These are phyloP conservation scores for Curvularia sp. DNA, from an alignment of 2,329 filamentous ascomycete species.

Conservation along the genomic window DNA sequence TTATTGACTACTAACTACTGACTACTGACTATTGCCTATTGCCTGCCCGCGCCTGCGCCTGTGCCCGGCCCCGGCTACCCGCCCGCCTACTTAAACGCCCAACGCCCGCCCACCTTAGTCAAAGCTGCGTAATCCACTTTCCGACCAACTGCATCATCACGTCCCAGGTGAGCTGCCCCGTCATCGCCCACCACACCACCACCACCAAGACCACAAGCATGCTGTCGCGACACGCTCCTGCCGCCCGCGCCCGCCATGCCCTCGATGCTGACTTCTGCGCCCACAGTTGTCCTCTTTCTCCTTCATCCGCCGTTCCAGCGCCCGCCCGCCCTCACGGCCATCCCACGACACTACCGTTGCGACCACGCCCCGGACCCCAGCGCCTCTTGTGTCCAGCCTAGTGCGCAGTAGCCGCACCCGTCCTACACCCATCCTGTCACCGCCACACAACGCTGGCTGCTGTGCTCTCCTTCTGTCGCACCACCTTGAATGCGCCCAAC, in stretches of 20 bases:
- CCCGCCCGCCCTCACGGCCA: constrained; percentile 21
- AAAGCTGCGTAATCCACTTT: constrained; percentile 32
- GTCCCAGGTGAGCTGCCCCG: constrained; percentile 31
- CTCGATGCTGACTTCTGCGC: constrained; percentile 23
- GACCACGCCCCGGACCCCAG: neutral
- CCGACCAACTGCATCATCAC: constrained; percentile 28
- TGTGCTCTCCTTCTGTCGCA: constrained; percentile 5
- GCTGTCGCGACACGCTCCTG: constrained; percentile 20
- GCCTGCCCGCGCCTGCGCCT: neutral
- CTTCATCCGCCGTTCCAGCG: constrained; percentile 11
- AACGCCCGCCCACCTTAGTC: constrained; percentile 28
- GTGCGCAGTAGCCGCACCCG: neutral
- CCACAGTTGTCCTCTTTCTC: constrained; percentile 7
- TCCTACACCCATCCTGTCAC: neutral
- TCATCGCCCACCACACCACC: constrained; percentile 5
- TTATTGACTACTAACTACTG: neutral
- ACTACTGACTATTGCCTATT: neutral
- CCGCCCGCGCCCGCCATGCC: constrained; percentile 9
- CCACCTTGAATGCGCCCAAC: constrained; percentile 35
- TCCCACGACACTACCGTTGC: neutral
- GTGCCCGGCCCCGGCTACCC: constrained; percentile 10
- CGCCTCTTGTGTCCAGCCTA: neutral
- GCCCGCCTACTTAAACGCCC: constrained; percentile 19
- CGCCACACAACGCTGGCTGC: constrained; percentile 7
- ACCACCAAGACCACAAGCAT: constrained; percentile 16